Evolutionary conservation across 768 basidiomycete species (phyloP).

Genomic region (Tylopilus vinaceipallidus): DNA sequence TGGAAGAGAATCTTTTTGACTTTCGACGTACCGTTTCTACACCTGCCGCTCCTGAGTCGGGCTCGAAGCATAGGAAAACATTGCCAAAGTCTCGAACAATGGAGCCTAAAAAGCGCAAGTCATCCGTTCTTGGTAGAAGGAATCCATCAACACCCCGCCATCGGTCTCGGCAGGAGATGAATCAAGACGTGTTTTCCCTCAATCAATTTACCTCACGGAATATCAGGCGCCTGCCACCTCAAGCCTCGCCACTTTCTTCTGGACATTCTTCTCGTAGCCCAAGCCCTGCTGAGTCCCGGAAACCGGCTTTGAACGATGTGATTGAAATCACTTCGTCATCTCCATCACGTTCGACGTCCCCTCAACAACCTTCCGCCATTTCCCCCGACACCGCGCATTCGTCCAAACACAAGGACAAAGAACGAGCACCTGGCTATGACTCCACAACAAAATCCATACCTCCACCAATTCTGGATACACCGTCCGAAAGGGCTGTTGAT

Average conservation of each 20-base stretch:
- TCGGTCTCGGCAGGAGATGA: conserved; percentile 49
- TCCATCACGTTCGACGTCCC: conserved; percentile 19
- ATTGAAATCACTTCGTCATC: conserved; percentile 35
- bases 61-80: conserved; percentile 35
- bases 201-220: conserved; percentile 4
- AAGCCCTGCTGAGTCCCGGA: conserved; percentile 17
- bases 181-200: conserved; percentile 36
- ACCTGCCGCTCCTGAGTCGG: conserved; percentile 37
- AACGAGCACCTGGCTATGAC: conserved; percentile 1
- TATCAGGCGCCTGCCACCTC: conserved; percentile 5
- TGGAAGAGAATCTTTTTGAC: conserved; percentile 53
- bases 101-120: conserved; percentile 25
- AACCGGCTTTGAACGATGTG: conserved; percentile 22
- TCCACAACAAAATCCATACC: conserved; percentile 1
- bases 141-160: conserved; percentile 37
- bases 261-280: background rate
- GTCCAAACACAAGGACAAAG: conserved; percentile 12
- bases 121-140: conserved; percentile 23
- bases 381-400: background rate
- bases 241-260: conserved; percentile 14
- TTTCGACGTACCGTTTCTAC: conserved; percentile 51
- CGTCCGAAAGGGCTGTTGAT: conserved; percentile 12
- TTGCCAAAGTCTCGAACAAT: conserved; percentile 48
- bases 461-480: background rate
- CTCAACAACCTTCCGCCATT: conserved; percentile 2